A percentile compares a stretch with the other conserved stretches of the same genome.
phyloP scores from a whole-genome alignment of 495 filamentous ascomycete genomes.

The Chaetomium fimeti region DNA sequence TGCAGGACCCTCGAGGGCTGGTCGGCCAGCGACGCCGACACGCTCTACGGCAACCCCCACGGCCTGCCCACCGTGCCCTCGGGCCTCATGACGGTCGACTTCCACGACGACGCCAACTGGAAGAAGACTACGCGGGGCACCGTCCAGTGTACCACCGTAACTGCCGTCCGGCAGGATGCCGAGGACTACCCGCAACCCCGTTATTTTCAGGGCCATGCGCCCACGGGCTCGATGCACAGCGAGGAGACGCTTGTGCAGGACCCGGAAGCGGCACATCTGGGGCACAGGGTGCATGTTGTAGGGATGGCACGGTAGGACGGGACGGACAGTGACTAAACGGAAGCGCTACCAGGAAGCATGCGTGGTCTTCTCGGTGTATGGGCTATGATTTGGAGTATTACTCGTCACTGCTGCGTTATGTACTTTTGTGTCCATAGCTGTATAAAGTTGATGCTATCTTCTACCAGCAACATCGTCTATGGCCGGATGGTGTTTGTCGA shows the following conservation, averaged over 20 bases:
- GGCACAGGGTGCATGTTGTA: not conserved
- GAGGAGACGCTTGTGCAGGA: not conserved
- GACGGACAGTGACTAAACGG: not conserved
- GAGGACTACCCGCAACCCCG: not conserved
- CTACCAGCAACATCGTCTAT: too few species aligned
- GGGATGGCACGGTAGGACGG: not conserved
- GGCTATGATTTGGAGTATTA: too few species aligned
- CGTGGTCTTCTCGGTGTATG: too few species aligned
- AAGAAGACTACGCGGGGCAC: not conserved
- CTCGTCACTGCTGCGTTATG: too few species aligned
- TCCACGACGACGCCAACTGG: constrained; percentile 17
- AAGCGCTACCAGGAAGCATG: too few species aligned
- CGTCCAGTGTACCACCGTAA: not conserved
- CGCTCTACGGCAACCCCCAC: not conserved
- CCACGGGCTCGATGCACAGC: not conserved
- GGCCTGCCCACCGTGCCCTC: constrained; percentile 9
- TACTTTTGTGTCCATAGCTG: too few species aligned
- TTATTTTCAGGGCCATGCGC: not conserved
- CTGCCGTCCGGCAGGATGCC: not conserved
- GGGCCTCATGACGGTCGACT: constrained; percentile 25
- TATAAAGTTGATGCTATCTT: too few species aligned
- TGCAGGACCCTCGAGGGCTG: constrained; percentile 16
- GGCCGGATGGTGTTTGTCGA: too few species aligned
- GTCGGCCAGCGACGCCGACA: constrained; percentile 1
- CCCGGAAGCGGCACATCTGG: not conserved